A percentile compares a stretch with the other conserved stretches of the same genome.
Evolutionary conservation across 306 rosid species (phyloP).

Genomic region (Fagus sylvatica): DNA sequence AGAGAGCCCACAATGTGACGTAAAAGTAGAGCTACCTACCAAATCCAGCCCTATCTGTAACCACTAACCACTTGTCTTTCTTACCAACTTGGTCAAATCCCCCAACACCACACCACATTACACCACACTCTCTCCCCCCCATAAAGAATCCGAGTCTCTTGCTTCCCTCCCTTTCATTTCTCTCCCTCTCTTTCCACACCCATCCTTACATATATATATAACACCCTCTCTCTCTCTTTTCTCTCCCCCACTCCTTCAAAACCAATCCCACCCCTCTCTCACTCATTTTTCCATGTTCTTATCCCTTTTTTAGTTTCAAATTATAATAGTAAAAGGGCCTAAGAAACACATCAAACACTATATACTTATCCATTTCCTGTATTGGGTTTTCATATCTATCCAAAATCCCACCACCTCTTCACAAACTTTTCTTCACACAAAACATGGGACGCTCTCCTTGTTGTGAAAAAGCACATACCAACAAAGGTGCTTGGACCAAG

Average conservation of each 20-base stretch:
- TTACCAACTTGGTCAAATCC: slow-evolving; percentile 54
- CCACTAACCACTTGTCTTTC: slow-evolving; percentile 53
- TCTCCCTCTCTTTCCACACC: not conserved
- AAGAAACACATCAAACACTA: not conserved
- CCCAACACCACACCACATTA: not conserved
- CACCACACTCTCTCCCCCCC: not conserved
- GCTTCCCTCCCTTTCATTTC: not conserved
- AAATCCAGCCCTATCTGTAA: slow-evolving; percentile 36
- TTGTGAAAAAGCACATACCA: slow-evolving; percentile 74
- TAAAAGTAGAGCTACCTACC: slow-evolving; percentile 51
- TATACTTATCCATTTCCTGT: slow-evolving; percentile 20
- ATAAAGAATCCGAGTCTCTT: not conserved
- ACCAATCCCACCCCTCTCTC: not conserved
- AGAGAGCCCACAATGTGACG: slow-evolving; percentile 37
- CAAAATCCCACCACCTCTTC: not conserved
- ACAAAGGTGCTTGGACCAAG: slow-evolving; percentile 78
- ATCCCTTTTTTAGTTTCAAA: not conserved
- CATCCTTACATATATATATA: slow-evolving; percentile 2
- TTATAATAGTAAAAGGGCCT: slow-evolving; percentile 4
- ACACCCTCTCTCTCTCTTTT: not conserved
- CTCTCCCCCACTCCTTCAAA: not conserved
- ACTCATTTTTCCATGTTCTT: slow-evolving; percentile 11
- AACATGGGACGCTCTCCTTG: slow-evolving; percentile 73
- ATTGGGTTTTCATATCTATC: not conserved
- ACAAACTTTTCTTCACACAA: not conserved